Conservation (phyloP, 108 stramenopile genomes). For the Pseudonitzschia delicatissima region DNA sequence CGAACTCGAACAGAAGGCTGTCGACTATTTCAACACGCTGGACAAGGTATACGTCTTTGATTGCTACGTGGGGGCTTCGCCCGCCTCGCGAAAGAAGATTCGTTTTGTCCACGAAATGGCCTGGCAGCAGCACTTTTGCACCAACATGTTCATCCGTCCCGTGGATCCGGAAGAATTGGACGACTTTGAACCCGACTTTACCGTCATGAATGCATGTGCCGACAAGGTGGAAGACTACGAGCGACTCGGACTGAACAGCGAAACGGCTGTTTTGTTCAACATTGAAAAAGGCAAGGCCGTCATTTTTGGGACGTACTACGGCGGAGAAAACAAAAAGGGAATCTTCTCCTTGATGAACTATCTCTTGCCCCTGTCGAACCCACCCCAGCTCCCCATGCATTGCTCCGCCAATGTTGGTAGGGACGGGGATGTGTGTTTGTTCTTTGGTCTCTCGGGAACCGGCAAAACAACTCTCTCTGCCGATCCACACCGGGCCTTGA, state of each 20-base stretch:
- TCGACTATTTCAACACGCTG: slow-evolving; percentile 83
- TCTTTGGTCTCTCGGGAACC: slow-evolving; percentile 95
- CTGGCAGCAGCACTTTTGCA: slow-evolving; percentile 90
- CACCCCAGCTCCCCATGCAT: slow-evolving; percentile 94
- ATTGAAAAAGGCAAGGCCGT: slow-evolving; percentile 91
- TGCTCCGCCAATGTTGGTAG: slow-evolving; percentile 96
- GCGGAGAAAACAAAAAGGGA: slow-evolving; percentile 99
- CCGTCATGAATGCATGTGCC: slow-evolving; percentile 95
- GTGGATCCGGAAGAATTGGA: slow-evolving; percentile 61
- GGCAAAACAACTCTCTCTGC: slow-evolving; percentile 97
- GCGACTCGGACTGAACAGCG: slow-evolving; percentile 85
- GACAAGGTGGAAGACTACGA: slow-evolving; percentile 89
- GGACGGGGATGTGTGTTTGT: slow-evolving; percentile 88
- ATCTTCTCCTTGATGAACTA: slow-evolving; percentile 99
- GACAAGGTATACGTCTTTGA: slow-evolving; percentile 93
- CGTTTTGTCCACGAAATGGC: slow-evolving; percentile 97
- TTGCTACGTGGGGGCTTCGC: slow-evolving; percentile 90
- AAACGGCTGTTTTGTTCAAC: slow-evolving; percentile 96
- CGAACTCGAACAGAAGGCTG: slow-evolving; percentile 90
- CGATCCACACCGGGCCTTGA: slow-evolving; percentile 91
- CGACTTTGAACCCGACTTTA: slow-evolving; percentile 92
- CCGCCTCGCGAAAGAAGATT: slow-evolving; percentile 84
- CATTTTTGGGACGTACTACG: slow-evolving; percentile 97
- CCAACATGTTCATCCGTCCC: slow-evolving; percentile 98
- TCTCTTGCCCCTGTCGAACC: slow-evolving; percentile 89